phyloP scores from a whole-genome alignment of 345 rosid genomes.

The Capsella bursapastoris region DNA sequence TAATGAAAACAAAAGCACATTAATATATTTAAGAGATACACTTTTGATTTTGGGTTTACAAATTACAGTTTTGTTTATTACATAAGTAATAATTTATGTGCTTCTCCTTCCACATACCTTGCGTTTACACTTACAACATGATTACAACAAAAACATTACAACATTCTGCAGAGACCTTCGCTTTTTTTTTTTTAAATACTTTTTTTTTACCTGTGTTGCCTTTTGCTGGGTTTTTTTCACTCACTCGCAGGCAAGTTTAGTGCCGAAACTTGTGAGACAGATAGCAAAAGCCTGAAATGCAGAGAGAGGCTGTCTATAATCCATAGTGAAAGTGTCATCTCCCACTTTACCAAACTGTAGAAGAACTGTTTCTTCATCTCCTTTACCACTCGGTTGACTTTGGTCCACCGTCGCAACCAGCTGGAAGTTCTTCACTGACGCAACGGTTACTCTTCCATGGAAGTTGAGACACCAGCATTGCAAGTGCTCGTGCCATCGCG shows the following conservation, averaged over 20 bases:
- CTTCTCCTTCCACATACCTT: conserved; percentile 31
- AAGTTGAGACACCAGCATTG: conserved; percentile 98
- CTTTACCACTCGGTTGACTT: conserved; percentile 85
- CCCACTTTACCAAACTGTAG: conserved; percentile 94
- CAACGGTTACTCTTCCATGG: conserved; percentile 93
- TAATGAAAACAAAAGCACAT: background rate
- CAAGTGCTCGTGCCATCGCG: conserved; percentile 94
- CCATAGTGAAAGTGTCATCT: conserved; percentile 90
- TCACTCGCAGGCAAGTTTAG: conserved; percentile 92
- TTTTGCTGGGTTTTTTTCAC: background rate
- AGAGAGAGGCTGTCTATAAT: conserved; percentile 87
- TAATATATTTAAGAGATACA: background rate
- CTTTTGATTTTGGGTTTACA: conserved; percentile 17
- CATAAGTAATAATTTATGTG: conserved; percentile 25
- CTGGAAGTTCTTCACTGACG: conserved; percentile 94
- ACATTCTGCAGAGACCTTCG: conserved; percentile 1
- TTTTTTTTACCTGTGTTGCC: background rate
- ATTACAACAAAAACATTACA: conserved; percentile 36
- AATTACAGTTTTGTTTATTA: conserved; percentile 17
- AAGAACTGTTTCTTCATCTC: conserved; percentile 83
- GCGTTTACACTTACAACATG: conserved; percentile 36
- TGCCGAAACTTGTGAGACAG: conserved; percentile 95
- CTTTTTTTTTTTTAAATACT: background rate
- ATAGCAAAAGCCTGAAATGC: conserved; percentile 94
- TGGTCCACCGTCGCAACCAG: conserved; percentile 76